Evolutionary conservation across 2,329 filamentous ascomycete species (phyloP), one percentile per base, ranked within the genome.

Genomic region (Paraconiothyrium brasiliense): DNA sequence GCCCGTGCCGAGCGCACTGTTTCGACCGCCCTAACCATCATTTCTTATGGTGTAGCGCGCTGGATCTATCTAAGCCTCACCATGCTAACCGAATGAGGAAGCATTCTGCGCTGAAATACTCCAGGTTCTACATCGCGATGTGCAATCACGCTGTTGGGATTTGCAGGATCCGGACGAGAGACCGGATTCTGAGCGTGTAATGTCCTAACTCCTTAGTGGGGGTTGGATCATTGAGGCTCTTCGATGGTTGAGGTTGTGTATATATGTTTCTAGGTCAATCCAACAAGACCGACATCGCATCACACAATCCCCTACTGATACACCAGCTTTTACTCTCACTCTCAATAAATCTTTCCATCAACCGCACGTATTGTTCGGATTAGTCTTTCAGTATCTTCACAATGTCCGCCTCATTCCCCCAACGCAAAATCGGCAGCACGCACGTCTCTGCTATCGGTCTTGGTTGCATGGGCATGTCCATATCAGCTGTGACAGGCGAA

Each of bases 381-480:
- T 30, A 6, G 27, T 30, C 27, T 20, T 22, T 8, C 16, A 22
- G 24, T 4, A 22, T 22, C 20, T 41, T 41, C 27, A 52, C 6
- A 16, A 59, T 59, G 57, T 1, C 39, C 14, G 9, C 50, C 24
- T 54, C 52, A 9, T 60, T 56, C 27, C 58, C 58, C 27, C 58
- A 57, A 51, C 58, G 58, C 44, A 49, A 50, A 32, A 50, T 60
- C n/a, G 58, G 58, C 20, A 46, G 48, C 44, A 27, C 32, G 10
- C 32, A n/a, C 35, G 58, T 60, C 22, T 60, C 58, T 35, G 52
- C 51, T 34, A 30, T 60, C 32, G 58, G 58, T n/a, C 58, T 60
- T 7, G 58, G 58, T 10, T 60, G 58, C 46, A 55, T 60, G 58
- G 58, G 58, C 37, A 60, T 60, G 58, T 56, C 58, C 24, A 37